A percentile compares a stretch with the other conserved stretches of the same genome.
Conservation (phyloP, 441 rosid species). For the Cnidoscolus chayamansa region DNA sequence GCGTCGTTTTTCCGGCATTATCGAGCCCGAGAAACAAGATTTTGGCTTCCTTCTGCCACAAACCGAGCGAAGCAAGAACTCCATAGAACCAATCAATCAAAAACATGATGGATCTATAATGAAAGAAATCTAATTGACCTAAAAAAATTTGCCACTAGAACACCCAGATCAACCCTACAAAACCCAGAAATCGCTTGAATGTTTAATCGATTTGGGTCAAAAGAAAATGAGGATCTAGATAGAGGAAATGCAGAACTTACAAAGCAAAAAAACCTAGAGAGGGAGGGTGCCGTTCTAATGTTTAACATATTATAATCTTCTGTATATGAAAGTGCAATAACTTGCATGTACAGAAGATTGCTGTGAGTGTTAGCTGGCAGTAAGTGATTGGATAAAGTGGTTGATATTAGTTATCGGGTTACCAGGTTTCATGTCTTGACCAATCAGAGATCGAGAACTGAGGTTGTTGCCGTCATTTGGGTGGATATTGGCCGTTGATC, state of each 20-base stretch:
- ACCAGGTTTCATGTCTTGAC: constrained; percentile 20
- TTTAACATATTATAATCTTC: no score
- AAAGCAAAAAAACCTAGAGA: constrained; percentile 4
- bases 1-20: constrained; percentile 79
- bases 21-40: constrained; percentile 85
- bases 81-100: constrained; percentile 79
- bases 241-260: neutral
- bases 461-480: constrained; percentile 12
- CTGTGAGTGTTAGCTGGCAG: constrained; percentile 9
- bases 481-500: constrained; percentile 14
- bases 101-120: constrained; percentile 41
- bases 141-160: neutral
- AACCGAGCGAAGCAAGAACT: constrained; percentile 65
- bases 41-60: constrained; percentile 86
- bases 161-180: neutral
- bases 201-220: neutral
- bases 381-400: neutral
- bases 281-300: neutral
- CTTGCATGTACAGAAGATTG: neutral
- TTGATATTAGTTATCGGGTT: constrained; percentile 1
- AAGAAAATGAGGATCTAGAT: neutral
- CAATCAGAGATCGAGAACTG: constrained; percentile 21
- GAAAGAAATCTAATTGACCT: no score
- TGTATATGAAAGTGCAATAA: no score
- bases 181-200: neutral